Conservation (phyloP, 78 protist species). For the Dictyostelium capitatum region DNA sequence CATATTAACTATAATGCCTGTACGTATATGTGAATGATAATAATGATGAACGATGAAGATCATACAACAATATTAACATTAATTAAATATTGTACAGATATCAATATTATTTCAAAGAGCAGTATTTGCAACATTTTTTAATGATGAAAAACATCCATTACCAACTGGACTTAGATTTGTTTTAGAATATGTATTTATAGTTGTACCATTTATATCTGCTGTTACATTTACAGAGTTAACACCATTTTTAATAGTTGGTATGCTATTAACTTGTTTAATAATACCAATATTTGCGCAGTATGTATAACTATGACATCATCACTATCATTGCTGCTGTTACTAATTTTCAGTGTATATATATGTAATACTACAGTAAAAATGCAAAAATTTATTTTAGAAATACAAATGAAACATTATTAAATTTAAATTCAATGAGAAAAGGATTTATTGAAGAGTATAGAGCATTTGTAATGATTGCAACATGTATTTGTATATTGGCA, state of each 20-base stretch:
- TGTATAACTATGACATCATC: no score
- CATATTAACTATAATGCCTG: conserved; percentile 63
- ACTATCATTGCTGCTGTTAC: no score
- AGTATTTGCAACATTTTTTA: conserved; percentile 47
- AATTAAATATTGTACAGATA: background rate
- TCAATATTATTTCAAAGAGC: conserved; percentile 75
- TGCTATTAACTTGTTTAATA: conserved; percentile 42
- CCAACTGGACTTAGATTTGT: conserved; percentile 29
- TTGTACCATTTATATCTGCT: conserved; percentile 39
- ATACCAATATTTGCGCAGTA: conserved; percentile 74
- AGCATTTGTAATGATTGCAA: conserved; percentile 78
- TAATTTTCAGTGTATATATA: no score
- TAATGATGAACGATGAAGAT: no score
- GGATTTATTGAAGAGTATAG: conserved; percentile 77
- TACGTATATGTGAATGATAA: background rate
- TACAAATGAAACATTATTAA: conserved; percentile 25
- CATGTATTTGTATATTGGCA: conserved; percentile 86
- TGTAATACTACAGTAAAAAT: background rate
- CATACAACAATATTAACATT: no score
- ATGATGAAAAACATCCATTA: conserved; percentile 20
- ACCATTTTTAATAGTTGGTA: conserved; percentile 19
- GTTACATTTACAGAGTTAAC: conserved; percentile 53
- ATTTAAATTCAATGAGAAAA: conserved; percentile 56
- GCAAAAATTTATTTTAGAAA: conserved; percentile 25
- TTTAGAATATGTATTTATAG: conserved; percentile 37